A percentile compares a stretch with the other conserved stretches of the same genome.
Conservation (phyloP, 345 rosid genomes). For the Ceriops decandra region DNA sequence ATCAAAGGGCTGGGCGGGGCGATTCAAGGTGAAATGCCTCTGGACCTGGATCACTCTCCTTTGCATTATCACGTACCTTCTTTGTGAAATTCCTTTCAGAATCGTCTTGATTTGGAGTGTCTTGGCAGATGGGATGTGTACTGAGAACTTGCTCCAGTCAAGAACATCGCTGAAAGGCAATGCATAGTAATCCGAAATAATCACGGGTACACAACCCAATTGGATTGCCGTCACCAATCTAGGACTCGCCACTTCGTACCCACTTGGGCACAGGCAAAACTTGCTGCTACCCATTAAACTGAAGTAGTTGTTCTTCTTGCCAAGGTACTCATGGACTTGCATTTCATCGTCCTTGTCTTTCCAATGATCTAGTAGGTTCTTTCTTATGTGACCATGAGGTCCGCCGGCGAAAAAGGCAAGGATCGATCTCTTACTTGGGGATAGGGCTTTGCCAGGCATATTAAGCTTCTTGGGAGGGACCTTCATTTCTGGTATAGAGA, state of each 20-base stretch:
- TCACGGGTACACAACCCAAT: constrained; percentile 57
- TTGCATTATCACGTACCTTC: constrained; percentile 35
- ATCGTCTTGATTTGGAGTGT: constrained; percentile 48
- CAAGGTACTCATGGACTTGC: constrained; percentile 49
- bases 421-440: constrained; percentile 37
- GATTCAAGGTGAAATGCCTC: constrained; percentile 48
- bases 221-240: constrained; percentile 48
- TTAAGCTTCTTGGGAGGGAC: constrained; percentile 24
- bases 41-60: constrained; percentile 38
- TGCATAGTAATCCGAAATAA: constrained; percentile 40
- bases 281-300: constrained; percentile 42
- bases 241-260: constrained; percentile 71
- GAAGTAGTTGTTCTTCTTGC: constrained; percentile 29
- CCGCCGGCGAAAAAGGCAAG: constrained; percentile 73
- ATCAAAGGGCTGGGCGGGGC: constrained; percentile 61
- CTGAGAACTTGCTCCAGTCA: constrained; percentile 48
- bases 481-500: constrained; percentile 53
- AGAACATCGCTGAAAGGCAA: constrained; percentile 63
- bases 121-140: constrained; percentile 35
- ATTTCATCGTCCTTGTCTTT: constrained; percentile 54
- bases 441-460: constrained; percentile 9
- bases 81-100: constrained; percentile 28
- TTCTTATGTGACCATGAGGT: constrained; percentile 49
- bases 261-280: constrained; percentile 64
- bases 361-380: constrained; percentile 50